Conservation (phyloP, 2,329 filamentous ascomycete species). For the Penicillium griseofulvum region DNA sequence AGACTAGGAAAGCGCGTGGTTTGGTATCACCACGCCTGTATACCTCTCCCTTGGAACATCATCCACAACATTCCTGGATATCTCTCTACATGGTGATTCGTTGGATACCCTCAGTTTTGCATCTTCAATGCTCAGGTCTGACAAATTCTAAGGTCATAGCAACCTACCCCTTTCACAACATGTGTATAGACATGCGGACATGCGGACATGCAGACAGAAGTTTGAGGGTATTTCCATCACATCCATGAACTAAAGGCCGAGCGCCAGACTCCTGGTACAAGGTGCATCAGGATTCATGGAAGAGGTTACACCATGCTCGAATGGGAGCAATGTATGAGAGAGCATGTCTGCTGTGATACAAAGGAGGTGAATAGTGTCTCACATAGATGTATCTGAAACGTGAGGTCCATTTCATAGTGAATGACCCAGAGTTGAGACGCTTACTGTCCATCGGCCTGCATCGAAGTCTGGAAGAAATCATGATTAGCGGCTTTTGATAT, state of each 20-base stretch:
- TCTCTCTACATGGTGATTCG: neutral
- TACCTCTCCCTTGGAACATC: neutral
- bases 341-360: constrained; percentile 1
- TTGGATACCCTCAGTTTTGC: neutral
- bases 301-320: constrained; percentile 1
- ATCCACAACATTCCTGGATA: neutral
- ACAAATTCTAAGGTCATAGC: neutral
- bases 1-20: constrained; percentile 5
- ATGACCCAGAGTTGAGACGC: neutral
- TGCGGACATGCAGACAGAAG: neutral
- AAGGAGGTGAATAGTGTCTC: neutral
- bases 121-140: neutral
- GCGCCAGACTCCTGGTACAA: constrained; percentile 2
- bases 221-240: neutral
- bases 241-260: constrained; percentile 1
- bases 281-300: constrained; percentile 1
- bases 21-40: constrained; percentile 3
- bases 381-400: neutral
- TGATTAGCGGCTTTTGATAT: neutral
- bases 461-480: neutral
- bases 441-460: neutral
- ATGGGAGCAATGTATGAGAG: neutral
- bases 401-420: neutral
- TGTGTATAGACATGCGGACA: constrained; percentile 6
- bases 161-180: neutral